Conservation (phyloP, 139 green algal genomes). For the Chlamydomonas incerta region DNA sequence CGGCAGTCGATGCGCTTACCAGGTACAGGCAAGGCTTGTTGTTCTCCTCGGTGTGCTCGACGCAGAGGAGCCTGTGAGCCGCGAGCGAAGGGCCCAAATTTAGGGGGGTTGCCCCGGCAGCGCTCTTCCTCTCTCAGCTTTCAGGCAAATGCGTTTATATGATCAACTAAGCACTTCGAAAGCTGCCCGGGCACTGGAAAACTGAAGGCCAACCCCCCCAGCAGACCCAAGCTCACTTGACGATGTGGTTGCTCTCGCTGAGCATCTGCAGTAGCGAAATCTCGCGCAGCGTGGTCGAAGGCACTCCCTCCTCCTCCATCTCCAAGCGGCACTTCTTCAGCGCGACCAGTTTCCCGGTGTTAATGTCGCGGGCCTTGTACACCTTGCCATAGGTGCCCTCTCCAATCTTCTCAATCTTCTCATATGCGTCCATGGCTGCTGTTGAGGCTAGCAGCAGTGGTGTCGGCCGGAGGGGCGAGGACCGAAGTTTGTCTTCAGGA, state of each 20-base stretch:
- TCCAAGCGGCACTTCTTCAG: conserved; percentile 98
- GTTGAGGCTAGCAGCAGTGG: background rate
- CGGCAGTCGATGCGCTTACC: conserved; percentile 54
- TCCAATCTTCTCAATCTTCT: conserved; percentile 97
- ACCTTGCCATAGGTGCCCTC: conserved; percentile 99
- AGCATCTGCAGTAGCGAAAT: conserved; percentile 98
- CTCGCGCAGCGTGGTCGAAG: conserved; percentile 96
- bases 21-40: conserved; percentile 97
- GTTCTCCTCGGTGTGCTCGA: conserved; percentile 98
- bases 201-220: no score
- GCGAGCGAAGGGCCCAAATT: no score
- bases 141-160: no score
- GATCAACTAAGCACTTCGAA: no score
- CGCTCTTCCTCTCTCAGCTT: no score
- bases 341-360: conserved; percentile 89
- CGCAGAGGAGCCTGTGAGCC: conserved; percentile 76
- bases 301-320: conserved; percentile 99
- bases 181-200: no score
- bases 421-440: conserved; percentile 87
- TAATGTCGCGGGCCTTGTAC: conserved; percentile 90
- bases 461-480: background rate
- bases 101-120: background rate
- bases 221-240: conserved; percentile 72
- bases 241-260: conserved; percentile 91
- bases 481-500: no score